Conservation (phyloP, 2,329 filamentous ascomycete species). For the Cytospora chrysosperma region DNA sequence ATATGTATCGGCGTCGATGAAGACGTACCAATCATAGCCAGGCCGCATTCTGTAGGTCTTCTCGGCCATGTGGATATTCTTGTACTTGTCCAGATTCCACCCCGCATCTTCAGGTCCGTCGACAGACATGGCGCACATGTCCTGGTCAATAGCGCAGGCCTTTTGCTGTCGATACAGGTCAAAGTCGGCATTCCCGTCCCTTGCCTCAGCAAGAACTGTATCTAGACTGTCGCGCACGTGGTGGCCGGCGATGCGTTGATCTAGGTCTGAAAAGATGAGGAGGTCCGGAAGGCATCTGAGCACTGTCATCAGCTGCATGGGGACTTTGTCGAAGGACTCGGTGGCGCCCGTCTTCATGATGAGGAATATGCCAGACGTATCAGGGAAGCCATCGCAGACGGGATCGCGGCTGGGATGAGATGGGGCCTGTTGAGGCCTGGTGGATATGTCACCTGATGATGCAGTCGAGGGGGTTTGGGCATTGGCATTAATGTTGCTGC, state of each 20-base stretch:
- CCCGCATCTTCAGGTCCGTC: constrained; percentile 34
- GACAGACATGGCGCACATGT: constrained; percentile 41
- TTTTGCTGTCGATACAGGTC: constrained; percentile 47
- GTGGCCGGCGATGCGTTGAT: constrained; percentile 45
- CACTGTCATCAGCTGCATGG: constrained; percentile 55
- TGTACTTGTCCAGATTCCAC: constrained; percentile 62
- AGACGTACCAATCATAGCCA: constrained; percentile 58
- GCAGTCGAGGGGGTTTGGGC: background rate
- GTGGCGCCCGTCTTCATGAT: constrained; percentile 61
- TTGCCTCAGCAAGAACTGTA: constrained; percentile 42
- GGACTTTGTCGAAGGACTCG: constrained; percentile 53
- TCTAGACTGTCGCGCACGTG: constrained; percentile 48
- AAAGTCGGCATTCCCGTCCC: constrained; percentile 49
- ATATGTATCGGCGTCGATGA: constrained; percentile 59
- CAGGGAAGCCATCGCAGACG: constrained; percentile 38
- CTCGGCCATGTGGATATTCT: constrained; percentile 59
- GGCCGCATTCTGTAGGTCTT: constrained; percentile 52
- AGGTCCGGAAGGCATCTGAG: constrained; percentile 54
- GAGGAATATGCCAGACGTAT: constrained; percentile 47
- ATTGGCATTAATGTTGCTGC: no score
- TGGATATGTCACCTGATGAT: no score
- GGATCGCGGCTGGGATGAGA: constrained; percentile 11
- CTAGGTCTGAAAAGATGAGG: constrained; percentile 59
- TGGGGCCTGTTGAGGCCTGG: background rate
- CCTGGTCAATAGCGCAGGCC: constrained; percentile 45